These are phyloP conservation scores for Tylopilus plumbeoviolaceoides DNA, from an alignment of 768 basidiomycete genomes.

Conservation along the genomic window DNA sequence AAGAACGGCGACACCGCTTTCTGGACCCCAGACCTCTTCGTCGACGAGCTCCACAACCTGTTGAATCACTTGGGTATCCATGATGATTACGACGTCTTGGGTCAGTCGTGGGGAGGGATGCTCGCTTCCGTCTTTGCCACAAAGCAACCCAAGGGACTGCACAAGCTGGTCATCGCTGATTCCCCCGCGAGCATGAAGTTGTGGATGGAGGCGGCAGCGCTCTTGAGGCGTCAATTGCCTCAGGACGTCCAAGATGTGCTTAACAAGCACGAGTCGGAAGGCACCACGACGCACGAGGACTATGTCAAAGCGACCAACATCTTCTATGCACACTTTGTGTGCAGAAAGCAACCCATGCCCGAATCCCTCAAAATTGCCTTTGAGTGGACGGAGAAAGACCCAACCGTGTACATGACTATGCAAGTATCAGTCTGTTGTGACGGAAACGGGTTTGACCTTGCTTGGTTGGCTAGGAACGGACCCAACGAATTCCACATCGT, in stretches of 20 bases:
- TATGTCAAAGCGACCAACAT: conserved; percentile 40
- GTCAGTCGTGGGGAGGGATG: conserved; percentile 45
- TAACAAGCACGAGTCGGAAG: conserved; percentile 43
- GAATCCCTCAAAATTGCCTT: conserved; percentile 33
- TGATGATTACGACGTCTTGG: conserved; percentile 40
- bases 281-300: conserved; percentile 40
- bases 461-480: conserved; percentile 31
- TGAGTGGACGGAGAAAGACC: conserved; percentile 36
- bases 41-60: conserved; percentile 48
- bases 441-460: conserved; percentile 1
- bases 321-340: conserved; percentile 44
- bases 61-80: conserved; percentile 42
- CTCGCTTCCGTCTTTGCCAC: conserved; percentile 35
- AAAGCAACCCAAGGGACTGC: conserved; percentile 42
- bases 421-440: conserved; percentile 19
- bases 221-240: conserved; percentile 36
- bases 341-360: conserved; percentile 44
- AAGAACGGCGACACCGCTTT: conserved; percentile 41
- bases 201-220: conserved; percentile 34
- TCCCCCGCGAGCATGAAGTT: conserved; percentile 43
- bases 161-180: conserved; percentile 43
- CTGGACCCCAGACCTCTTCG: conserved; percentile 49
- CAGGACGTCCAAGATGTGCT: conserved; percentile 37
- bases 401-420: conserved; percentile 49
- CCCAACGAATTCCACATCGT: conserved; percentile 36